phyloP scores from a whole-genome alignment of 306 rosid genomes.

The Biancaea sappan region DNA sequence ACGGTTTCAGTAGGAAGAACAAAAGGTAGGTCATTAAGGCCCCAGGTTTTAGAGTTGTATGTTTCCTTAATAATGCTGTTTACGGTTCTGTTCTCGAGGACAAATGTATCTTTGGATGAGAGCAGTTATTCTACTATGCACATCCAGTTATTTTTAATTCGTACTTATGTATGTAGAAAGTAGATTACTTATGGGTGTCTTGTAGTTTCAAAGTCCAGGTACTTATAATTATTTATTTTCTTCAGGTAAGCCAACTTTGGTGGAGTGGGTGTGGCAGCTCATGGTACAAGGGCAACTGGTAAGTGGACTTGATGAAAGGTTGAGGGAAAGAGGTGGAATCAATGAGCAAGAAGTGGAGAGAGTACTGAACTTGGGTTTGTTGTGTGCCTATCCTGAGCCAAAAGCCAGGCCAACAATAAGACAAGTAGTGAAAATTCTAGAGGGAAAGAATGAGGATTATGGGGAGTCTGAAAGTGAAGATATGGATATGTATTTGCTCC shows the following conservation, averaged over 20 bases:
- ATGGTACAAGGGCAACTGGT: constrained; percentile 53
- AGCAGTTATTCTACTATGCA: too few relatives aligned
- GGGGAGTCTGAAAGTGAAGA: constrained; percentile 50
- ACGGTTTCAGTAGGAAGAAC: too few relatives aligned
- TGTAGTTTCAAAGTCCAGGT: not conserved
- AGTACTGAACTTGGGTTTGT: constrained; percentile 70
- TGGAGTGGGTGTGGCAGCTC: constrained; percentile 63
- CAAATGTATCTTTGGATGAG: too few relatives aligned
- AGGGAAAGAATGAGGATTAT: constrained; percentile 50
- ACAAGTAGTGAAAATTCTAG: constrained; percentile 67
- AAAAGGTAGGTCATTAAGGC: too few relatives aligned
- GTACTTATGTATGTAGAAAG: too few relatives aligned
- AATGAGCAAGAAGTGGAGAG: constrained; percentile 56
- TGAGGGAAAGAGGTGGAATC: constrained; percentile 48
- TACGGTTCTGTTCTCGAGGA: too few relatives aligned
- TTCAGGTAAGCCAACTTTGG: constrained; percentile 48
- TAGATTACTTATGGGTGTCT: too few relatives aligned
- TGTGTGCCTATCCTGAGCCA: constrained; percentile 75
- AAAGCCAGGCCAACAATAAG: constrained; percentile 76
- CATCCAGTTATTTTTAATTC: too few relatives aligned
- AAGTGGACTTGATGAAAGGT: constrained; percentile 57
- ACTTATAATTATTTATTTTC: not conserved
- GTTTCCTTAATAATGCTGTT: too few relatives aligned
- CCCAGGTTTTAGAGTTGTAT: too few relatives aligned
- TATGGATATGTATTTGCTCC: constrained; percentile 53